These are phyloP conservation scores for Leptodontidium sp. DNA, from an alignment of 2,329 filamentous ascomycete genomes.

Conservation along the genomic window DNA sequence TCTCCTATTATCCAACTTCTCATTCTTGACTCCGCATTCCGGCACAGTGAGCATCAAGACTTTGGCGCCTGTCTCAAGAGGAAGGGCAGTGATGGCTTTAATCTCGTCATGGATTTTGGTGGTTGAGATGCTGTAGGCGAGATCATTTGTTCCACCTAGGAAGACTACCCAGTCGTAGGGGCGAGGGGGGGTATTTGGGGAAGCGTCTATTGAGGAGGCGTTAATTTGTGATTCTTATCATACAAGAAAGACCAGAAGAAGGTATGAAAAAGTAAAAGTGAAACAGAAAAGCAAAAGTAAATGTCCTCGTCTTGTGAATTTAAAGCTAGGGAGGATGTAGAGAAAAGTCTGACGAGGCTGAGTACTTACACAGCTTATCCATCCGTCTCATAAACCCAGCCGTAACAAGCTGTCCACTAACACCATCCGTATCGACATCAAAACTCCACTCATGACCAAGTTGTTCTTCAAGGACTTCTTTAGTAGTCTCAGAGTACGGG, in stretches of 20 bases:
- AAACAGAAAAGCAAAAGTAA: background rate
- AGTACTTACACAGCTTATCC: constrained; percentile 28
- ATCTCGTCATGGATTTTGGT: constrained; percentile 58
- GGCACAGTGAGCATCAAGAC: constrained; percentile 70
- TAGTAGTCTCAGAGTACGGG: constrained; percentile 62
- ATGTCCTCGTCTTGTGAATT: background rate
- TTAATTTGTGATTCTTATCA: background rate
- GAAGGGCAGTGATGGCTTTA: constrained; percentile 56
- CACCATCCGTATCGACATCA: constrained; percentile 33
- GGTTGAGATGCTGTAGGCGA: constrained; percentile 52
- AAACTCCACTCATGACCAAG: constrained; percentile 48
- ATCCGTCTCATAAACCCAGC: constrained; percentile 32
- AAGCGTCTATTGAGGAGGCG: background rate
- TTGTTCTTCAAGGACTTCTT: constrained; percentile 54
- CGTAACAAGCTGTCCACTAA: constrained; percentile 38
- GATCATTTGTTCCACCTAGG: constrained; percentile 71
- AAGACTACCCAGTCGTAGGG: constrained; percentile 66
- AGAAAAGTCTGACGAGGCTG: background rate
- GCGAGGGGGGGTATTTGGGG: background rate
- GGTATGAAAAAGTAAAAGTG: background rate
- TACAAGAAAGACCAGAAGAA: background rate
- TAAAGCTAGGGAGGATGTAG: background rate
- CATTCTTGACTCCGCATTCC: constrained; percentile 51
- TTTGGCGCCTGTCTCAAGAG: constrained; percentile 57
- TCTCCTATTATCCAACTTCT: constrained; percentile 49